Evolutionary conservation across 2,329 filamentous ascomycete species (phyloP).

Genomic region (Fusarium subtropicale): DNA sequence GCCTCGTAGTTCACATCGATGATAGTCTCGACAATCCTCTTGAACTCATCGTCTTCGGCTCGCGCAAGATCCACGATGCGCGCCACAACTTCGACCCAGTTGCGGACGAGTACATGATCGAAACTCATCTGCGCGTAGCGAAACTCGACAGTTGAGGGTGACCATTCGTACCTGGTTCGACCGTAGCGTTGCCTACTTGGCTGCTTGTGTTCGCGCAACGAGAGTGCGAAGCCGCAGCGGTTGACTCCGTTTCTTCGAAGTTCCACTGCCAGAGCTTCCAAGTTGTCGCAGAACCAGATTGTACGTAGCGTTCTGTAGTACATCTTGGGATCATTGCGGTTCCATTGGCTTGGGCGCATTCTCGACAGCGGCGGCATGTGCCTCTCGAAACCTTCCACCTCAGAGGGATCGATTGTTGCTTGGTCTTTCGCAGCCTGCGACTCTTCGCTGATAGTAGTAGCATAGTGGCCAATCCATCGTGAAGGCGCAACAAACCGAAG

Average conservation of each 20-base stretch:
- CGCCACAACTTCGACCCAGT: constrained; percentile 39
- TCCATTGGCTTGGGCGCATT: constrained; percentile 17
- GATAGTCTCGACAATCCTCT: not conserved
- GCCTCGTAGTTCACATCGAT: not conserved
- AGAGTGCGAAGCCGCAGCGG: constrained; percentile 16
- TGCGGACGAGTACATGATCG: constrained; percentile 33
- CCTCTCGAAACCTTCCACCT: not conserved
- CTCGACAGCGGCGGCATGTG: not conserved
- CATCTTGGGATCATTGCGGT: not conserved
- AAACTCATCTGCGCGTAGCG: constrained; percentile 47
- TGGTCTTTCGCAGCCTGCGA: not conserved
- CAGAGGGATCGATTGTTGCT: not conserved
- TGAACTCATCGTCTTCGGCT: constrained; percentile 8
- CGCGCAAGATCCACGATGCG: constrained; percentile 33
- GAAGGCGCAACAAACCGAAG: constrained; percentile 2
- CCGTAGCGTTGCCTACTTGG: fast-evolving
- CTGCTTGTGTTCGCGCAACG: not conserved
- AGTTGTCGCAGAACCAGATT: constrained; percentile 22
- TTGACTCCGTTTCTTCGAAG: fast-evolving
- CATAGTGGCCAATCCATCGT: not conserved
- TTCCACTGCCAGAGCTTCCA: not conserved
- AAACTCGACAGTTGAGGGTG: constrained; percentile 43
- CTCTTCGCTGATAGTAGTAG: not conserved
- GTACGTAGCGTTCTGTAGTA: constrained; percentile 9
- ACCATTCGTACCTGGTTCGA: not conserved